Evolutionary conservation across 192 early-diverging fungal species (phyloP), one percentile per base, ranked within the genome.

Genomic region (Phlyctochytrium planicorne): DNA sequence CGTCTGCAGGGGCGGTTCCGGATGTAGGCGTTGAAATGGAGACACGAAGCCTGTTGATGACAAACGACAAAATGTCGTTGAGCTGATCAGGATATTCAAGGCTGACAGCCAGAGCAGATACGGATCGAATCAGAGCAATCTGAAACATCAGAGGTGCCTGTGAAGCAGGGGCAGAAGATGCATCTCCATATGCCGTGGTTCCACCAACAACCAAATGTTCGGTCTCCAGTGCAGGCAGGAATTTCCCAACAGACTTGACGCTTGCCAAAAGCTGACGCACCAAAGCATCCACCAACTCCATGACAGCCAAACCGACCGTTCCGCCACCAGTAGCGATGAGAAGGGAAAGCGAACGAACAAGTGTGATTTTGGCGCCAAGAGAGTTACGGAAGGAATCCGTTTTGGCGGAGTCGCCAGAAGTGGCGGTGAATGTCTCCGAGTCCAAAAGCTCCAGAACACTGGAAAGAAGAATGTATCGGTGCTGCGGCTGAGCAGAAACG

Each of bases 41-140:
- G 10, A 61, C 1, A 34, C 52, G 34, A 3, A 73, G 32, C 12
- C 74, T 55, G 53, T 80, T 80, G 14, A 71, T 59, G 24, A 80
- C 17, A 36, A 71, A 75, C 24, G 67, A 10, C n/a, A 80, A 29
- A 24, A 80, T 63, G n/a, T 80, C 78, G 50, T 70, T 80, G 3
- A 73, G 35, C 55, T 76, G 78, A 2, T 69, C 68, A 2, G 78
- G 78, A 50, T 80, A 80, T 14, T 34, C 66, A 12, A 74, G 29
- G 59, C 72, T 37, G 24, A 47, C 31, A 2, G 64, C 65, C 60
- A 80, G 34, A 6, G 68, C 40, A 20, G 59, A 69, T 57, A 80
- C 66, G 47, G 62, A 32, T 16, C 63, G 59, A 2, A 76, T 52
- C 24, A 73, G 40, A 14, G 61, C 52, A 23, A 3, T 20, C 60